Conservation (phyloP, 495 filamentous ascomycete genomes). For the Rusavskia elegans region DNA sequence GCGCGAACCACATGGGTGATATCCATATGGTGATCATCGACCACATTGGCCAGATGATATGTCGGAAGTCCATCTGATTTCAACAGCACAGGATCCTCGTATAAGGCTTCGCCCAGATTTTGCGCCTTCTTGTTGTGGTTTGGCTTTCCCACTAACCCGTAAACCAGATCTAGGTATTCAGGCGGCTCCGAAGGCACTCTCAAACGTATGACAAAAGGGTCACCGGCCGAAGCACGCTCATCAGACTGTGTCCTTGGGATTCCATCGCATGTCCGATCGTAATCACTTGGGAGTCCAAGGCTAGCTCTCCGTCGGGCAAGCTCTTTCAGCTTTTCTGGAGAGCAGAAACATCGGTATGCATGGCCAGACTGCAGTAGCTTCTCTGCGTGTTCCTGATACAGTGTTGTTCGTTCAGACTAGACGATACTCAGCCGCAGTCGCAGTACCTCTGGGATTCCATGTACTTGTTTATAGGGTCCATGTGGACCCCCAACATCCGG, state of each 20-base stretch:
- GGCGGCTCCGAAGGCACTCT: conserved; percentile 43
- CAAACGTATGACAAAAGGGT: conserved; percentile 66
- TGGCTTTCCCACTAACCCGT: conserved; percentile 38
- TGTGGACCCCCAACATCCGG: conserved; percentile 63
- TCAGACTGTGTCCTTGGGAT: conserved; percentile 53
- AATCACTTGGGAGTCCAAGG: conserved; percentile 46
- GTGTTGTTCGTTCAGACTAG: conserved; percentile 61
- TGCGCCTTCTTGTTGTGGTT: conserved; percentile 23
- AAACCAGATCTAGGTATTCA: conserved; percentile 58
- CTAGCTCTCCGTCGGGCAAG: conserved; percentile 43
- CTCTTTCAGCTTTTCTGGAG: conserved; percentile 47
- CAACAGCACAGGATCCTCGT: conserved; percentile 67
- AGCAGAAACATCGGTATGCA: conserved; percentile 91
- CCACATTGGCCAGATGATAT: conserved; percentile 92
- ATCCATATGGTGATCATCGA: conserved; percentile 86
- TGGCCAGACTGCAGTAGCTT: conserved; percentile 51
- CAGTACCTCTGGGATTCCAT: too few relatives aligned
- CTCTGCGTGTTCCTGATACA: conserved; percentile 61
- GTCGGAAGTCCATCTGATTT: conserved; percentile 87
- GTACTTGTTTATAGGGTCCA: conserved; percentile 77
- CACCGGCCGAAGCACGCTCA: conserved; percentile 45
- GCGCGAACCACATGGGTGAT: conserved; percentile 93
- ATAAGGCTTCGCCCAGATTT: conserved; percentile 21
- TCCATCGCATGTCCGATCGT: conserved; percentile 60
- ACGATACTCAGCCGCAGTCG: conserved; percentile 8